Percentiles rank a stretch among this genome's conserved stretches.
These are phyloP conservation scores for Hemisphaericaspora subhashii DNA, from an alignment of 1,139 yeast species.

Conservation along the genomic window DNA sequence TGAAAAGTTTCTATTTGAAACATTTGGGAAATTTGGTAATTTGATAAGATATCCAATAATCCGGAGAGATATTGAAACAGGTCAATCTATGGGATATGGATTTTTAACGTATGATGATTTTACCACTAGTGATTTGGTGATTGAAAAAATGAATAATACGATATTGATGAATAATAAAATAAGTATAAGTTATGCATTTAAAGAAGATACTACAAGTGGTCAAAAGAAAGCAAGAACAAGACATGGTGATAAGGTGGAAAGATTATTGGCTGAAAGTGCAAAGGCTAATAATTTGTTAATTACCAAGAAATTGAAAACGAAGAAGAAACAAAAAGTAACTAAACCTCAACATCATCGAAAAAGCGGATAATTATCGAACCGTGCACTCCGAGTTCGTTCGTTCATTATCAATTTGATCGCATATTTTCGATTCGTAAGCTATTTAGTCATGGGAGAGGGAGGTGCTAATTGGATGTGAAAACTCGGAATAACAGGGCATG, in stretches of 20 bases:
- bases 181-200: constrained; percentile 68
- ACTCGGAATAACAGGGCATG: no score
- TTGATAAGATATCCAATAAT: constrained; percentile 54
- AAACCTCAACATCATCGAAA: constrained; percentile 2
- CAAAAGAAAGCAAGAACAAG: constrained; percentile 47
- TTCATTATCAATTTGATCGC: no score
- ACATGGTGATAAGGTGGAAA: constrained; percentile 82
- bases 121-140: constrained; percentile 70
- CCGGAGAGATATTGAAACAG: constrained; percentile 48
- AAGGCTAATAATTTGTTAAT: constrained; percentile 29
- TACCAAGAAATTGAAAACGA: constrained; percentile 4
- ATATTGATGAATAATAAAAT: constrained; percentile 68
- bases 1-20: constrained; percentile 52
- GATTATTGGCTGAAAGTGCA: constrained; percentile 72
- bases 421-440: no score
- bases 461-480: no score
- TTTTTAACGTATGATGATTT: constrained; percentile 62
- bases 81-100: constrained; percentile 63
- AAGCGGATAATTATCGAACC: no score
- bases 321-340: constrained; percentile 4
- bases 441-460: no score
- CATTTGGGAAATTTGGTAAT: constrained; percentile 73
- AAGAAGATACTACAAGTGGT: constrained; percentile 47
- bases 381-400: no score
- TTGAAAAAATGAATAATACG: constrained; percentile 67